Conservation (phyloP, 345 rosid species). For the Carallia brachiata region DNA sequence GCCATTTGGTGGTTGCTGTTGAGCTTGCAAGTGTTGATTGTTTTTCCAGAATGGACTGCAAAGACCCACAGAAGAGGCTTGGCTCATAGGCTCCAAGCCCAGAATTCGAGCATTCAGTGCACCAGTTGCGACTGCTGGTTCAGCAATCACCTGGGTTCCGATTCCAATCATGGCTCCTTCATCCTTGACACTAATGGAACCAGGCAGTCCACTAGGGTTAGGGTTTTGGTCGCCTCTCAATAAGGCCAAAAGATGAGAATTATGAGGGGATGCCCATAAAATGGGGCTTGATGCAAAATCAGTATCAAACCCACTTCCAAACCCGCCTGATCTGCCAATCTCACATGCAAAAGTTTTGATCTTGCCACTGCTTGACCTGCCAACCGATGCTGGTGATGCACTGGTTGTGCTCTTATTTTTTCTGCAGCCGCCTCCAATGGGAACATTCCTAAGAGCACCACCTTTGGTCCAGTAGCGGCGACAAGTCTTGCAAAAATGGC, state of each 20-base stretch:
- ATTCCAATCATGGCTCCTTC: constrained; percentile 43
- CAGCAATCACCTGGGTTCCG: constrained; percentile 37
- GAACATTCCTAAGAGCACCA: constrained; percentile 67
- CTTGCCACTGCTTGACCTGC: constrained; percentile 33
- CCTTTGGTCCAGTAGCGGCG: constrained; percentile 89
- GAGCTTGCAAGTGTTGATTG: constrained; percentile 29
- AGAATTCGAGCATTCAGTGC: constrained; percentile 33
- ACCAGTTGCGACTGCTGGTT: constrained; percentile 27
- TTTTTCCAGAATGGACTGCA: constrained; percentile 48
- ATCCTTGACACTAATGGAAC: constrained; percentile 34
- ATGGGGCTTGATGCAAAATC: constrained; percentile 42
- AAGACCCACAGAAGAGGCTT: constrained; percentile 40
- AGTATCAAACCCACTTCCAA: constrained; percentile 40
- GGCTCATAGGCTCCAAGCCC: constrained; percentile 36
- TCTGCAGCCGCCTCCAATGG: constrained; percentile 77
- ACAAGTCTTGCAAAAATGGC: constrained; percentile 87
- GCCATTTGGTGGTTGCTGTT: constrained; percentile 40
- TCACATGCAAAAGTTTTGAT: constrained; percentile 45
- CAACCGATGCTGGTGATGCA: constrained; percentile 29
- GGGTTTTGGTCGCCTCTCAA: constrained; percentile 50
- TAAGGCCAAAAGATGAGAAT: constrained; percentile 51
- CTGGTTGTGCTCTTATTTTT: constrained; percentile 47
- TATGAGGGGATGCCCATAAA: constrained; percentile 51
- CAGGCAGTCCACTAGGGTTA: constrained; percentile 31
- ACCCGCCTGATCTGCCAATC: constrained; percentile 44